A percentile compares a stretch with the other conserved stretches of the same genome.
phyloP scores from a whole-genome alignment of 2,329 filamentous ascomycete genomes.

The Epichloe scottii region DNA sequence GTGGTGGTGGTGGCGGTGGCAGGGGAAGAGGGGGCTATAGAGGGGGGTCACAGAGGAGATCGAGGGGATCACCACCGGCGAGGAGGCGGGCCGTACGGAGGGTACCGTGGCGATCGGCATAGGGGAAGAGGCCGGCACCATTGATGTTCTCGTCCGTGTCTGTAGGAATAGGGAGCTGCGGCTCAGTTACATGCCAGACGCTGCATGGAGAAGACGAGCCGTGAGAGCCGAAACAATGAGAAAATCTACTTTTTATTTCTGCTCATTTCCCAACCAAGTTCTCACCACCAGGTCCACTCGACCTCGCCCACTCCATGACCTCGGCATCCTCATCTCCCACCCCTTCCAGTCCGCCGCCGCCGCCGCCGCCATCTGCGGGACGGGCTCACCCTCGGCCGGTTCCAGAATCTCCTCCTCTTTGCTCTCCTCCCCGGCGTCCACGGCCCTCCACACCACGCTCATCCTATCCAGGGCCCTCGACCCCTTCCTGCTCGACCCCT shows the following conservation, averaged over 20 bases:
- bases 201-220: neutral
- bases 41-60: slow-evolving; percentile 18
- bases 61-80: slow-evolving; percentile 17
- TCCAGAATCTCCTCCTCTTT: slow-evolving; percentile 35
- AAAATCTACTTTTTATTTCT: neutral
- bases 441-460: slow-evolving; percentile 68
- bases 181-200: neutral
- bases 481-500: slow-evolving; percentile 74
- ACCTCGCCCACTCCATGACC: slow-evolving; percentile 20
- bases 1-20: slow-evolving; percentile 1
- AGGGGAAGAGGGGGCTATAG: slow-evolving; percentile 14
- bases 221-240: neutral
- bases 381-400: slow-evolving; percentile 52
- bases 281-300: slow-evolving; percentile 24
- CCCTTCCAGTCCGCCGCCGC: slow-evolving; percentile 58
- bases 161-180: neutral
- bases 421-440: slow-evolving; percentile 14
- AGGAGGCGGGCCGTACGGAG: slow-evolving; percentile 21
- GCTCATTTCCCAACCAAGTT: slow-evolving; percentile 14
- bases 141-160: slow-evolving; percentile 7
- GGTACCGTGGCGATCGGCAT: slow-evolving; percentile 22
- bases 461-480: slow-evolving; percentile 69
- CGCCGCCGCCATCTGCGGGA: slow-evolving; percentile 50
- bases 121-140: slow-evolving; percentile 22
- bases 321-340: slow-evolving; percentile 18